phyloP scores from a whole-genome alignment of 2,329 filamentous ascomycete species.

The Scedosporium aurantiacum region DNA sequence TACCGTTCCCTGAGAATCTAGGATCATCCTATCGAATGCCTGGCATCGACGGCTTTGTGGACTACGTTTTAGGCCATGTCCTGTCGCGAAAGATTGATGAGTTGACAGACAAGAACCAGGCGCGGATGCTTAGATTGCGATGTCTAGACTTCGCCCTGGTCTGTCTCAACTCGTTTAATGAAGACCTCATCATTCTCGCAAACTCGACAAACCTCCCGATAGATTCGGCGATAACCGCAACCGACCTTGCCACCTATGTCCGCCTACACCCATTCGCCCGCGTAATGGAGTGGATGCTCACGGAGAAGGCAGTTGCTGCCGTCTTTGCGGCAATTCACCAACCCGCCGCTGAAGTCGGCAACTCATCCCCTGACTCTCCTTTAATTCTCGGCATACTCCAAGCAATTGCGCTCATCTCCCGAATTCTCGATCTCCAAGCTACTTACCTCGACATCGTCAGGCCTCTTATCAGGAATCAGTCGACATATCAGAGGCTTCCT shows the following conservation, averaged over 20 bases:
- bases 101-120: conserved; percentile 54
- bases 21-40: conserved; percentile 64
- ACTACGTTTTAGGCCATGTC: conserved; percentile 75
- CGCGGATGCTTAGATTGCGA: conserved; percentile 61
- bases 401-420: conserved; percentile 73
- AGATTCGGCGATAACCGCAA: conserved; percentile 62
- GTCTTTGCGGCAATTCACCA: conserved; percentile 73
- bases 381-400: conserved; percentile 68
- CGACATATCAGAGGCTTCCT: conserved; percentile 43
- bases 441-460: conserved; percentile 86
- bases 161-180: conserved; percentile 82
- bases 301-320: conserved; percentile 71
- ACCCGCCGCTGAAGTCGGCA: conserved; percentile 59
- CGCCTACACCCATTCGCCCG: conserved; percentile 84
- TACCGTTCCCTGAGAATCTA: conserved; percentile 81
- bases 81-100: conserved; percentile 59
- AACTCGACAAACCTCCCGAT: conserved; percentile 67
- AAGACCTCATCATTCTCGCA: conserved; percentile 77
- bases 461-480: conserved; percentile 60
- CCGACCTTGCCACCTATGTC: conserved; percentile 69
- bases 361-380: conserved; percentile 65
- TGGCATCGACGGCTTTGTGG: conserved; percentile 85
- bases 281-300: conserved; percentile 98
- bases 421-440: conserved; percentile 75
- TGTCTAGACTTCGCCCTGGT: conserved; percentile 76